Base-by-base conservation (phyloP, 2,329 filamentous ascomycete species). In the Corinectria fuckeliana region DNA sequence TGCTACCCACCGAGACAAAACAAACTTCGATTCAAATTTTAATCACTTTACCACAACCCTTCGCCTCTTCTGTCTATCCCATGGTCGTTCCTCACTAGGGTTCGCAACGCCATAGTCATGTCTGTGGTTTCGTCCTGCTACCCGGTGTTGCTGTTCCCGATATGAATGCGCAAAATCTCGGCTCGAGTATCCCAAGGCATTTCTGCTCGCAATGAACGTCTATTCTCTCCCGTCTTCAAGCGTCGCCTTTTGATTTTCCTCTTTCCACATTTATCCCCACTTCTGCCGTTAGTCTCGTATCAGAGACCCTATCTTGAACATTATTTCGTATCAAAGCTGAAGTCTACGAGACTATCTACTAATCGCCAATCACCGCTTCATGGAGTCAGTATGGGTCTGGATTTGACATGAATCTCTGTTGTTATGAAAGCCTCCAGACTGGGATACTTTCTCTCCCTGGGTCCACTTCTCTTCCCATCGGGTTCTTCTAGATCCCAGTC, bases 21-120 rank as follows among this genome's bases (percentile, higher is more conserved):
- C 48, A 58, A 48, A 41, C 56, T 36, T 18, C 20, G 55, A 30
- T n/a, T 41, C 45, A 34, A n/a, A 18, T 50, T 36, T 32, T 20
- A 30, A 42, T 36, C 44, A 45, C 14, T n/a, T 26, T 14, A 25
- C 16, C 20, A 36, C 5, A 26, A 5, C 7, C 3, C 11, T 25
- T 18, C 32, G 32, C 28, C 6, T 38, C n/a, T 13, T 44, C 13
- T 16, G 9, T 36, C 6, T 50, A 38, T 45, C 38, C 26, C 28
- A 16, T 18, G 42, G n/a, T 13, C 10, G 10, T 13, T 10, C 28
- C 25, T 16, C 9, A n/a, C n/a, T n/a, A 25, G 42, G 42, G 25
- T 45, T 45, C 25, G 25, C 25, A 45, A 45, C n/a, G 42, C 42
- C n/a, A 20, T 45, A 3, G 28, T 45, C 8, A 11, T 45, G 42